phyloP scores from a whole-genome alignment of 2,329 filamentous ascomycete species.

The Diaporthe citri region DNA sequence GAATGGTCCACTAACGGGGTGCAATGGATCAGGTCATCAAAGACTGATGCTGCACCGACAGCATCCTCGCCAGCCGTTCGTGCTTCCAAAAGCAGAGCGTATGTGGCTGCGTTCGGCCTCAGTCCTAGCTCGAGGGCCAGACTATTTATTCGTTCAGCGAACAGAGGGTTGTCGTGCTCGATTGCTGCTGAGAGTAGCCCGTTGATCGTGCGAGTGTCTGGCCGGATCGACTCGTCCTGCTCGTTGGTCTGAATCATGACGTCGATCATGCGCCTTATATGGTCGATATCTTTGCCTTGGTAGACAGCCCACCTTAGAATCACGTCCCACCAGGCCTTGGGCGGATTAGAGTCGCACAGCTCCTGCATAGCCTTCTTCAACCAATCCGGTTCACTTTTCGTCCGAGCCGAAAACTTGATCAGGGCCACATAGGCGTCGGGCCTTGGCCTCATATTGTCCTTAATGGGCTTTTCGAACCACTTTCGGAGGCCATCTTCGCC shows the following conservation, averaged over 20 bases:
- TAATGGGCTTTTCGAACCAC: constrained; percentile 74
- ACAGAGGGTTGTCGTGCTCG: constrained; percentile 75
- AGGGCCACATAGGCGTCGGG: constrained; percentile 64
- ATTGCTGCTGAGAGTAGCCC: constrained; percentile 79
- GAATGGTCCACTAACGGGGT: constrained; percentile 55
- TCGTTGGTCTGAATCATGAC: constrained; percentile 69
- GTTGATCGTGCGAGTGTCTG: constrained; percentile 83
- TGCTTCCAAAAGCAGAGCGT: constrained; percentile 81
- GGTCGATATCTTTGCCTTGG: constrained; percentile 76
- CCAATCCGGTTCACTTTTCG: constrained; percentile 69
- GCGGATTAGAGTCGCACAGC: constrained; percentile 60
- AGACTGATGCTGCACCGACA: constrained; percentile 75
- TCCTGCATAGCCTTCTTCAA: constrained; percentile 69
- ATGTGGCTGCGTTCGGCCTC: constrained; percentile 76
- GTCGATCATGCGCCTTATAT: constrained; percentile 79
- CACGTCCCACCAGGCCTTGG: constrained; percentile 76
- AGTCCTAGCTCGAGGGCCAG: constrained; percentile 76
- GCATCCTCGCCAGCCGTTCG: constrained; percentile 80
- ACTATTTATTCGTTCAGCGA: constrained; percentile 79
- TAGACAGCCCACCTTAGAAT: constrained; percentile 82
- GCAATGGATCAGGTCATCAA: constrained; percentile 68
- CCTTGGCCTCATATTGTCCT: constrained; percentile 47
- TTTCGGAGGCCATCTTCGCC: constrained; percentile 66
- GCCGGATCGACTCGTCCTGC: constrained; percentile 59
- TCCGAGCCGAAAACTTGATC: constrained; percentile 72